Evolutionary conservation across 768 basidiomycete species (phyloP).

Genomic region (Trametes gibbosa): DNA sequence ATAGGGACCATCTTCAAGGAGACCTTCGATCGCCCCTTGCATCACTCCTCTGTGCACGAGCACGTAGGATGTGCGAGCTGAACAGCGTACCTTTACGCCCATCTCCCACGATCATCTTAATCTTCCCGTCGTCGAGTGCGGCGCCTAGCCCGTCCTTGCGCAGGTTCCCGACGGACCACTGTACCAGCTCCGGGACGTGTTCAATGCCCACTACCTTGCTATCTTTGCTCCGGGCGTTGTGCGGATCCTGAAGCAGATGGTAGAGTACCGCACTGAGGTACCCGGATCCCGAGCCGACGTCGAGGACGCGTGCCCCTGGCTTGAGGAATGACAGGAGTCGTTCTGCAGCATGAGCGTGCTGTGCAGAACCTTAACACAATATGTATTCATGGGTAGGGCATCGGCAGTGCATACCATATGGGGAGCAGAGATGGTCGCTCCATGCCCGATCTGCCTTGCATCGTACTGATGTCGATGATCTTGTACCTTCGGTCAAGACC

Average conservation of each 20-base stretch:
- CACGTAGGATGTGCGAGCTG: not conserved
- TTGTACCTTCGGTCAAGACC: not conserved
- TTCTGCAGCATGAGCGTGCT: constrained; percentile 87
- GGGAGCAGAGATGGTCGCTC: constrained; percentile 93
- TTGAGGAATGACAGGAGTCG: constrained; percentile 70
- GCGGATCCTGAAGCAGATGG: constrained; percentile 51
- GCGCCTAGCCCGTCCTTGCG: constrained; percentile 57
- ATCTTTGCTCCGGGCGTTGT: not conserved
- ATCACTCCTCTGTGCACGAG: not conserved
- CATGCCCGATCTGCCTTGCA: constrained; percentile 61
- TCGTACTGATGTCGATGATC: not conserved
- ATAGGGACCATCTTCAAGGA: constrained; percentile 24
- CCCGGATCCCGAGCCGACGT: constrained; percentile 87
- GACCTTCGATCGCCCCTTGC: constrained; percentile 11
- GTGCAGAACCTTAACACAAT: not conserved
- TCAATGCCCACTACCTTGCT: constrained; percentile 87
- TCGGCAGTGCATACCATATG: constrained; percentile 68
- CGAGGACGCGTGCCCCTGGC: constrained; percentile 75
- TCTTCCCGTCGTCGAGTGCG: constrained; percentile 50
- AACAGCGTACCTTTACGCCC: constrained; percentile 63
- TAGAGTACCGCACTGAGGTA: constrained; percentile 83
- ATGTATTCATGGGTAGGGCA: not conserved
- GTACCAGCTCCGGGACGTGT: constrained; percentile 77
- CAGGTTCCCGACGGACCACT: constrained; percentile 69
- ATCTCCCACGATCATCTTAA: constrained; percentile 73